Percentiles rank a stretch among this genome's conserved stretches.
Conservation (phyloP, 768 basidiomycete genomes). For the Podaxis sp. region DNA sequence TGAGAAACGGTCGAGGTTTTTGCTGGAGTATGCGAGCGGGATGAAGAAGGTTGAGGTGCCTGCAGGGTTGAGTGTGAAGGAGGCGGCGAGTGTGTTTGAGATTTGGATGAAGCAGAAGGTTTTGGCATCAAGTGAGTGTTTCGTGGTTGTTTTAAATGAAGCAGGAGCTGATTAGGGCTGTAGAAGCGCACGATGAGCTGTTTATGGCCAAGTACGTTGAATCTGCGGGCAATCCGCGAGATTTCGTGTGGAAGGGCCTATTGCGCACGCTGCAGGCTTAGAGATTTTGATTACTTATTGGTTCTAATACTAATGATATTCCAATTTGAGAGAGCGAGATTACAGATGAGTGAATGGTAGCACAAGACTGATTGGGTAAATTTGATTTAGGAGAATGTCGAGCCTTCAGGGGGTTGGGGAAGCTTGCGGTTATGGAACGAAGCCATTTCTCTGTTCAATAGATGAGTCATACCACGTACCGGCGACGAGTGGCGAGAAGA, state of each 20-base stretch:
- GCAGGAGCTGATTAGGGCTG: too few relatives aligned
- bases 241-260: conserved; percentile 72
- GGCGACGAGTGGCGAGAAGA: conserved; percentile 12
- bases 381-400: conserved; percentile 48
- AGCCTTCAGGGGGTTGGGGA: conserved; percentile 92
- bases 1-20: conserved; percentile 45
- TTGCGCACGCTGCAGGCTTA: not conserved
- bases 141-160: too few relatives aligned
- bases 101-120: conserved; percentile 24
- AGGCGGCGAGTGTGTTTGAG: conserved; percentile 76
- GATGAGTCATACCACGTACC: not conserved
- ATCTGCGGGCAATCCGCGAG: conserved; percentile 73
- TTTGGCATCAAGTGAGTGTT: not conserved
- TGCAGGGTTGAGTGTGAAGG: conserved; percentile 46
- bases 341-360: not conserved
- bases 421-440: conserved; percentile 88
- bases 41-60: not conserved
- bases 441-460: conserved; percentile 81
- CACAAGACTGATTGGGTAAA: not conserved
- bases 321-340: not conserved
- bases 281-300: not conserved
- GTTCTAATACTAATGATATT: not conserved
- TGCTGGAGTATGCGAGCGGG: conserved; percentile 47
- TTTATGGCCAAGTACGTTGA: conserved; percentile 81
- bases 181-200: conserved; percentile 56